A percentile compares a stretch with the other conserved stretches of the same genome.
Conservation (phyloP, 2,329 filamentous ascomycete species). For the Sclerotinia trifoliorum region DNA sequence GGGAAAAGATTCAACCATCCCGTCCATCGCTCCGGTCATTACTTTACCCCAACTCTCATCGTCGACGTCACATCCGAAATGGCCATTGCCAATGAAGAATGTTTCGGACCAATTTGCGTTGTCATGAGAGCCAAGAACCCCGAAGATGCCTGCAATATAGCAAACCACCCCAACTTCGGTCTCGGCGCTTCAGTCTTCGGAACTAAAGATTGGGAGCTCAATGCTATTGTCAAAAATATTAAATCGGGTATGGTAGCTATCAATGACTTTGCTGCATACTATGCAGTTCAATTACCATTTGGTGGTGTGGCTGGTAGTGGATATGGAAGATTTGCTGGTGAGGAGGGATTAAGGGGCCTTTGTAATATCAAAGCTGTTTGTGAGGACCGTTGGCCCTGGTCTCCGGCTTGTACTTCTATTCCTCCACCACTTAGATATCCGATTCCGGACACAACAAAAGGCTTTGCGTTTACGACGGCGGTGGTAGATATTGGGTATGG, state of each 20-base stretch:
- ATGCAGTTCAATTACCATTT: conserved; percentile 92
- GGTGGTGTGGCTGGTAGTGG: conserved; percentile 78
- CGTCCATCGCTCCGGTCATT: conserved; percentile 74
- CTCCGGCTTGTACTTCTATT: conserved; percentile 71
- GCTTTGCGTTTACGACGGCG: conserved; percentile 64
- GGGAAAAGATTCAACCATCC: conserved; percentile 73
- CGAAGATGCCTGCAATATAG: conserved; percentile 67
- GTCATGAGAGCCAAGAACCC: conserved; percentile 71
- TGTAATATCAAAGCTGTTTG: conserved; percentile 90
- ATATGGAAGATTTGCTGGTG: conserved; percentile 89
- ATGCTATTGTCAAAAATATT: conserved; percentile 64
- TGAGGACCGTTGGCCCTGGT: conserved; percentile 64
- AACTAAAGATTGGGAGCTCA: conserved; percentile 59
- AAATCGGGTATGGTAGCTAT: conserved; percentile 88
- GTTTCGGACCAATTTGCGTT: conserved; percentile 88
- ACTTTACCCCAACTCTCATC: conserved; percentile 88
- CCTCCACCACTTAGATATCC: conserved; percentile 81
- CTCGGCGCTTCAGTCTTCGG: conserved; percentile 91
- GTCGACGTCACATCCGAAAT: conserved; percentile 85
- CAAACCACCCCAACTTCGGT: conserved; percentile 81
- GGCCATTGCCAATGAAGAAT: conserved; percentile 84
- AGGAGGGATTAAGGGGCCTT: conserved; percentile 79
- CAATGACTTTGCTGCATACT: conserved; percentile 93
- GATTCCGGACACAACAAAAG: conserved; percentile 60
- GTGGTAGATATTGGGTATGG: conserved; percentile 63